Conservation (phyloP, 805 yeast genomes). For the Debaryomyces tyrocola region DNA sequence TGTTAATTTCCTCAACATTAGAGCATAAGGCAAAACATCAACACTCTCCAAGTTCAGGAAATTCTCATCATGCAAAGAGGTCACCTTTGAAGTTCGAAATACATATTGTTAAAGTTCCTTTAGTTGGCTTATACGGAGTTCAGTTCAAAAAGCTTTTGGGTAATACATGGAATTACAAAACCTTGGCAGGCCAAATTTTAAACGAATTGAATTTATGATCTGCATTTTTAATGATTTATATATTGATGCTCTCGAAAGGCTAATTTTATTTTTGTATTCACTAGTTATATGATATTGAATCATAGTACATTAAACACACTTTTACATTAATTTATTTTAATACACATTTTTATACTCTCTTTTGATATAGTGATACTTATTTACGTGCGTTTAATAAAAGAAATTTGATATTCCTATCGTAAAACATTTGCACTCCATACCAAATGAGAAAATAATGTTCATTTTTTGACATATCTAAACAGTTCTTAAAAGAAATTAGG, state of each 20-base stretch:
- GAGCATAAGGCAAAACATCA: constrained; percentile 49
- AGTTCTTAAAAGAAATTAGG: too few species aligned
- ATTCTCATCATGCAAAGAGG: constrained; percentile 14
- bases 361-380: too few species aligned
- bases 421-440: too few species aligned
- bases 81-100: constrained; percentile 84
- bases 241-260: too few species aligned
- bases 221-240: not conserved
- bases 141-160: constrained; percentile 93
- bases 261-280: too few species aligned
- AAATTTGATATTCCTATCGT: too few species aligned
- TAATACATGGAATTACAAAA: constrained; percentile 93
- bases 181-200: constrained; percentile 82
- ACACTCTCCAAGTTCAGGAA: constrained; percentile 26
- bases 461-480: too few species aligned
- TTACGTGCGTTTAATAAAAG: too few species aligned
- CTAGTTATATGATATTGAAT: not conserved
- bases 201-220: constrained; percentile 60
- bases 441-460: too few species aligned
- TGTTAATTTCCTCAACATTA: constrained; percentile 58
- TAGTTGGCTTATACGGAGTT: constrained; percentile 87
- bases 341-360: not conserved
- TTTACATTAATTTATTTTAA: not conserved
- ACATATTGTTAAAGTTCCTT: constrained; percentile 87
- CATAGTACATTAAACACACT: not conserved